A percentile compares a stretch with the other conserved stretches of the same genome.
These are phyloP conservation scores for Sapria himalayana DNA, from an alignment of 345 rosid species.

Conservation along the genomic window DNA sequence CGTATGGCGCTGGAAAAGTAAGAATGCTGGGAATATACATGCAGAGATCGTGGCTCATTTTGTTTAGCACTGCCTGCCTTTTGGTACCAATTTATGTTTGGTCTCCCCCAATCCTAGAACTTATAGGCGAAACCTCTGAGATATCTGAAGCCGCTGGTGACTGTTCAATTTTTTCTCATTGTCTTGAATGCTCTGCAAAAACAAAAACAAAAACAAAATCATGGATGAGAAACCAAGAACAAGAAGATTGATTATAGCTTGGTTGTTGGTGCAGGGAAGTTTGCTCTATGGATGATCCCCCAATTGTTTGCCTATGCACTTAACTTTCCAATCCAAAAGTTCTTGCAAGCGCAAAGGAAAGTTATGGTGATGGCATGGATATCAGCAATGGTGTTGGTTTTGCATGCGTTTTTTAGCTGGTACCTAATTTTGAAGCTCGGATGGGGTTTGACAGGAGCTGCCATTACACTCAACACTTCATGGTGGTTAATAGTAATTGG, in stretches of 20 bases:
- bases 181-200: neutral
- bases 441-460: constrained; percentile 74
- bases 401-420: constrained; percentile 62
- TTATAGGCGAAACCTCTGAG: constrained; percentile 46
- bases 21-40: constrained; percentile 76
- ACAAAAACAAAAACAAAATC: neutral
- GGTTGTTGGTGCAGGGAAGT: constrained; percentile 30
- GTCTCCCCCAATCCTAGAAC: constrained; percentile 62
- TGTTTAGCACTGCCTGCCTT: constrained; percentile 38
- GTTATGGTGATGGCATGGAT: constrained; percentile 65
- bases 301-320: constrained; percentile 70
- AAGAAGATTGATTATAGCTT: too few relatives aligned
- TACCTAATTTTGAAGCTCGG: constrained; percentile 50
- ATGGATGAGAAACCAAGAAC: neutral
- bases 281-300: constrained; percentile 80
- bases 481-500: constrained; percentile 67
- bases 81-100: constrained; percentile 57
- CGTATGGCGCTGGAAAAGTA: constrained; percentile 58
- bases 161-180: neutral
- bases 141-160: constrained; percentile 78
- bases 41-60: constrained; percentile 93
- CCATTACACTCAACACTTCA: constrained; percentile 53
- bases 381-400: constrained; percentile 37
- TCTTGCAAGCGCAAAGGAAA: constrained; percentile 75
- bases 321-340: constrained; percentile 79